These are phyloP conservation scores for Gentiana macrophylla DNA, from an alignment of 257 asterid species.

Conservation along the genomic window DNA sequence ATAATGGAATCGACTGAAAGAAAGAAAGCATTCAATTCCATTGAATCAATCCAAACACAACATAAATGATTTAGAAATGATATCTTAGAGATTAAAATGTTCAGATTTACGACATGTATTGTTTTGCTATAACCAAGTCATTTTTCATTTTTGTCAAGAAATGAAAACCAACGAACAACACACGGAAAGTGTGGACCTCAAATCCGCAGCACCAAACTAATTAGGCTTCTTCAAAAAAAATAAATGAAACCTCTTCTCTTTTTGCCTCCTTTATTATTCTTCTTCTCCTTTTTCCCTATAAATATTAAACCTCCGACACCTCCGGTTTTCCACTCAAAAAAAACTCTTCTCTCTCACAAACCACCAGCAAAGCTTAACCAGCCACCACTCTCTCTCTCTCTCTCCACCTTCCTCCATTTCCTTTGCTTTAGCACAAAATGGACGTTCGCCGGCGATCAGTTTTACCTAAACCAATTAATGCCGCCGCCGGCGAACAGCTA, in stretches of 20 bases:
- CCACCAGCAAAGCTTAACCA: neutral
- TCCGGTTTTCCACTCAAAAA: conserved; percentile 11
- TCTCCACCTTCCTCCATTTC: neutral
- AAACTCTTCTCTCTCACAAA: neutral
- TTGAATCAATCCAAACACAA: too few species aligned
- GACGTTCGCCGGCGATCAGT: conserved; percentile 30
- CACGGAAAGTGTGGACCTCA: conserved; percentile 23
- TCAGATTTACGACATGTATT: too few species aligned
- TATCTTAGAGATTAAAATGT: too few species aligned
- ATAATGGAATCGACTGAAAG: too few species aligned
- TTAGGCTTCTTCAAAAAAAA: too few species aligned
- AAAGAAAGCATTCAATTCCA: too few species aligned
- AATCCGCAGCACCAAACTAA: conserved; percentile 21
- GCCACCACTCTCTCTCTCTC: neutral
- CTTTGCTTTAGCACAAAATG: conserved; percentile 7
- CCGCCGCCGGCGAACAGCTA: conserved; percentile 19
- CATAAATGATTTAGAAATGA: too few species aligned
- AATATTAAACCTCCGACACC: conserved; percentile 12
- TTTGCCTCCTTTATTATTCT: too few species aligned
- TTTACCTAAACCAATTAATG: neutral
- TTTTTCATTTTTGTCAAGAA: too few species aligned
- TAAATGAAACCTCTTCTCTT: too few species aligned
- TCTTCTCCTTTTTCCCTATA: conserved; percentile 8
- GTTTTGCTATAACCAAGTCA: too few species aligned
- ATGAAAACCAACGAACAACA: conserved; percentile 9